phyloP scores from a whole-genome alignment of 2,329 filamentous ascomycete genomes.

The Trichophyton equinum region DNA sequence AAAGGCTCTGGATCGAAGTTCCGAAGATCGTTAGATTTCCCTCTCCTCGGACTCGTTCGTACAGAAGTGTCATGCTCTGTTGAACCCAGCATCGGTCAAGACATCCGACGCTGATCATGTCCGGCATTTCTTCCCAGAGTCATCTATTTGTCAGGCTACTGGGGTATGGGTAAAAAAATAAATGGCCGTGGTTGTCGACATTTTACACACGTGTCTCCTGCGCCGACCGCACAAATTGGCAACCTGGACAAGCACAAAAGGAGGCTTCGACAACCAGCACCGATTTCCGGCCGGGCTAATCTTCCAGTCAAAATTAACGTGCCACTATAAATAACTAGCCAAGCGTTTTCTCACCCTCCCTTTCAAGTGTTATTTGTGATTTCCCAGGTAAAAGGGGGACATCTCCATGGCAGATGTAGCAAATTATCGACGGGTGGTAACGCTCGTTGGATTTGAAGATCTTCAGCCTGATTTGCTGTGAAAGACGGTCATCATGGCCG shows the following conservation, averaged over 20 bases:
- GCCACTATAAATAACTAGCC: background rate
- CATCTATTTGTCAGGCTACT: background rate
- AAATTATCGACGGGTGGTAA: background rate
- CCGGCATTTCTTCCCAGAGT: background rate
- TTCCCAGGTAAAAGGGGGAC: background rate
- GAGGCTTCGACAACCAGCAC: background rate
- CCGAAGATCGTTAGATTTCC: background rate
- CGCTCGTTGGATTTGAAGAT: background rate
- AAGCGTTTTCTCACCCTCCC: background rate
- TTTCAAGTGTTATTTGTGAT: background rate
- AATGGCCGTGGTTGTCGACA: background rate
- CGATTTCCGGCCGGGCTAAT: conserved; percentile 2
- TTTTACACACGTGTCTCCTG: background rate
- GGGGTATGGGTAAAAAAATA: background rate
- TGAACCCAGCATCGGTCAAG: background rate
- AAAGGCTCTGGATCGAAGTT: background rate
- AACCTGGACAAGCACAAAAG: background rate
- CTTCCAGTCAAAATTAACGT: background rate
- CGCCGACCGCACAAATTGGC: background rate
- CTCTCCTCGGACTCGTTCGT: background rate
- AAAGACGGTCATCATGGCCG: background rate
- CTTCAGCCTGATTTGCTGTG: background rate
- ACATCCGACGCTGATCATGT: background rate
- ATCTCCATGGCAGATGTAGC: background rate
- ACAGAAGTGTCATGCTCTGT: background rate